Evolutionary conservation across 768 basidiomycete species (phyloP).

Genomic region (Mycena amicta): DNA sequence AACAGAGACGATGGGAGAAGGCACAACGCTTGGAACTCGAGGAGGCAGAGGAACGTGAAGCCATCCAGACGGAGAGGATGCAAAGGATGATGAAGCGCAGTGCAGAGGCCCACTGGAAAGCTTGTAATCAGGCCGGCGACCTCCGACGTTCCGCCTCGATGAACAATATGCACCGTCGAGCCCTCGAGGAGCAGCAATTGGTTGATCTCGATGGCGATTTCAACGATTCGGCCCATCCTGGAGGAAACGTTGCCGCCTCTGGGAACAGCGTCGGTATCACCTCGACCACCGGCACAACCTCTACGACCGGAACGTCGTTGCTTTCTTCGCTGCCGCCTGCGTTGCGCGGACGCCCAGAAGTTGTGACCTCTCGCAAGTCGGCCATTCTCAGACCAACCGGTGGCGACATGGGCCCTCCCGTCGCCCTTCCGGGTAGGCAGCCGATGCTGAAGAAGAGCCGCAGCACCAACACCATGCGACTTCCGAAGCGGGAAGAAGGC

Average conservation of each 20-base stretch:
- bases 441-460: slow-evolving; percentile 69
- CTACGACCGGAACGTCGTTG: slow-evolving; percentile 52
- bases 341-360: slow-evolving; percentile 60
- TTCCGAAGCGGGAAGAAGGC: slow-evolving; percentile 81
- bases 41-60: slow-evolving; percentile 42
- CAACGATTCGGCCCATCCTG: slow-evolving; percentile 55
- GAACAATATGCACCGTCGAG: slow-evolving; percentile 69
- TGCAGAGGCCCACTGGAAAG: slow-evolving; percentile 36
- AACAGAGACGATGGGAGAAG: slow-evolving; percentile 68
- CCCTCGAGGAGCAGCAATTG: slow-evolving; percentile 26
- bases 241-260: slow-evolving; percentile 84
- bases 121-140: slow-evolving; percentile 44
- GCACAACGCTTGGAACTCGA: slow-evolving; percentile 48
- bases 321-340: slow-evolving; percentile 53
- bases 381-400: slow-evolving; percentile 32
- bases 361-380: slow-evolving; percentile 66
- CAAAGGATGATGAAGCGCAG: slow-evolving; percentile 38
- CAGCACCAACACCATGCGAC: slow-evolving; percentile 76
- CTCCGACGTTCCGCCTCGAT: slow-evolving; percentile 76
- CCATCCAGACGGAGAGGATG: slow-evolving; percentile 34
- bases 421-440: slow-evolving; percentile 55
- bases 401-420: slow-evolving; percentile 70
- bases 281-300: slow-evolving; percentile 87
- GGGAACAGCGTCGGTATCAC: slow-evolving; percentile 95
- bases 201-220: slow-evolving; percentile 47